Evolutionary conservation across 768 basidiomycete species (phyloP).

Genomic region (Dentipellis sp.): DNA sequence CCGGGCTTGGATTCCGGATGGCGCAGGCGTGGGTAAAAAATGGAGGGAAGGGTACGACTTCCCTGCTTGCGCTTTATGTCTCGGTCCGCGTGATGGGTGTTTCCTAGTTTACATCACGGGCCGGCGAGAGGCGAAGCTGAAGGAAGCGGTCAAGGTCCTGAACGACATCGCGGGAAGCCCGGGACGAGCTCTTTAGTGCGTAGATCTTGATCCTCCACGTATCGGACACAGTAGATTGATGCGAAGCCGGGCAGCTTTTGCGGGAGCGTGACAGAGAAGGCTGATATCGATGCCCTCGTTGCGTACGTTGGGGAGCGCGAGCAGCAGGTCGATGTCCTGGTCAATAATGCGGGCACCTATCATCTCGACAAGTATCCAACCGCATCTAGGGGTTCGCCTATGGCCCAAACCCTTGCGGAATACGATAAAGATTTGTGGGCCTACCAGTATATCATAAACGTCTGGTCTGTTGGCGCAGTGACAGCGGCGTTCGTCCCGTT

Average conservation of each 20-base stretch:
- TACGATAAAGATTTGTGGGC: conserved; percentile 60
- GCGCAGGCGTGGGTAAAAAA: conserved; percentile 70
- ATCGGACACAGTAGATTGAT: conserved; percentile 23
- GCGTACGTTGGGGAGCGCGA: conserved; percentile 45
- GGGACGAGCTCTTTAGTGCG: conserved; percentile 8
- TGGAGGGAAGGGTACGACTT: conserved; percentile 76
- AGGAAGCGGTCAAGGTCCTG: conserved; percentile 50
- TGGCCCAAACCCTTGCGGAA: too few species aligned
- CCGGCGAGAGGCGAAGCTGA: conserved; percentile 45
- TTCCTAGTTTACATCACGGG: conserved; percentile 21
- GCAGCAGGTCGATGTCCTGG: conserved; percentile 62
- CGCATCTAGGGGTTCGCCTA: conserved; percentile 65
- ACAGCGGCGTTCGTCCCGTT: conserved; percentile 71
- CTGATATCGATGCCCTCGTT: conserved; percentile 28
- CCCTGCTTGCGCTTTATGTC: conserved; percentile 18
- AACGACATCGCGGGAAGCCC: conserved; percentile 13
- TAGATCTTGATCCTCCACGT: conserved; percentile 50
- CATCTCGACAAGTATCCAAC: conserved; percentile 22
- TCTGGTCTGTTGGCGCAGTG: conserved; percentile 57
- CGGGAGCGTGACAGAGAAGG: conserved; percentile 43
- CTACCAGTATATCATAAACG: conserved; percentile 71
- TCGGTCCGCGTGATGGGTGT: background rate
- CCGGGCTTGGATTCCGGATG: conserved; percentile 75
- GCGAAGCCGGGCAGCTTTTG: conserved; percentile 45
- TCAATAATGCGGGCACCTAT: conserved; percentile 70